phyloP scores from a whole-genome alignment of 805 yeast species.

The Peterozyma xylosa region DNA sequence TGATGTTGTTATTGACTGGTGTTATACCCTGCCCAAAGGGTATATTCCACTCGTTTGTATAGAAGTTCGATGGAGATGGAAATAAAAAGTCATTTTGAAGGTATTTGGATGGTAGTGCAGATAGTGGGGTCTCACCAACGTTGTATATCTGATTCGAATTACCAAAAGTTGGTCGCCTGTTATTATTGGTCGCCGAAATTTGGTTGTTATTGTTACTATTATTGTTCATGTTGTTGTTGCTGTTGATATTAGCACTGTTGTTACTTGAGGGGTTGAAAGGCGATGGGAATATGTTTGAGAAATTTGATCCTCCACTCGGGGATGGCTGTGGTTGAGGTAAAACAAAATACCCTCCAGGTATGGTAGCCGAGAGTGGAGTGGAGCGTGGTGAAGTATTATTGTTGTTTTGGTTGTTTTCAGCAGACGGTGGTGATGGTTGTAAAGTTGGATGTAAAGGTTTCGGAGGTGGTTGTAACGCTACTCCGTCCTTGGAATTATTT shows the following conservation, averaged over 20 bases:
- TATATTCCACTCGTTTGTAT: slow-evolving; percentile 51
- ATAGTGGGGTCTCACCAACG: slow-evolving; percentile 56
- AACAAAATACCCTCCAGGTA: slow-evolving; percentile 19
- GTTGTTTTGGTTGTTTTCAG: slow-evolving; percentile 1
- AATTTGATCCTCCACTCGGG: slow-evolving; percentile 11
- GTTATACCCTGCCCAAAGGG: slow-evolving; percentile 34
- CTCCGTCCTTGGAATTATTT: not conserved
- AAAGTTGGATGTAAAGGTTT: slow-evolving; percentile 5
- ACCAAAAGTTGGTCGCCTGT: slow-evolving; percentile 11
- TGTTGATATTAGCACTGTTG: slow-evolving; percentile 15
- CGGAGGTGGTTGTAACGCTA: slow-evolving; percentile 1
- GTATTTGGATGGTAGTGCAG: slow-evolving; percentile 64
- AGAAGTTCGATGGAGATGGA: slow-evolving; percentile 76
- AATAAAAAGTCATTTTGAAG: slow-evolving; percentile 52
- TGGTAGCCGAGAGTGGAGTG: slow-evolving; percentile 20
- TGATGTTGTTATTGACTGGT: slow-evolving; percentile 14
- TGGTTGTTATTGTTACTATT: slow-evolving; percentile 9
- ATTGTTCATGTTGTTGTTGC: slow-evolving; percentile 14
- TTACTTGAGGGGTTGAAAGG: slow-evolving; percentile 16
- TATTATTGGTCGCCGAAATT: slow-evolving; percentile 6
- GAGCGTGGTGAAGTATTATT: slow-evolving; percentile 15
- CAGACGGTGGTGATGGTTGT: slow-evolving; percentile 8
- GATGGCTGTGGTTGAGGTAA: slow-evolving; percentile 25
- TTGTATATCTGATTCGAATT: slow-evolving; percentile 15
- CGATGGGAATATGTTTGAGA: slow-evolving; percentile 19